Percentiles rank a stretch among this genome's conserved stretches.
These are phyloP conservation scores for Dactylonectria estremocensis DNA, from an alignment of 2,329 filamentous ascomycete genomes.

Conservation along the genomic window DNA sequence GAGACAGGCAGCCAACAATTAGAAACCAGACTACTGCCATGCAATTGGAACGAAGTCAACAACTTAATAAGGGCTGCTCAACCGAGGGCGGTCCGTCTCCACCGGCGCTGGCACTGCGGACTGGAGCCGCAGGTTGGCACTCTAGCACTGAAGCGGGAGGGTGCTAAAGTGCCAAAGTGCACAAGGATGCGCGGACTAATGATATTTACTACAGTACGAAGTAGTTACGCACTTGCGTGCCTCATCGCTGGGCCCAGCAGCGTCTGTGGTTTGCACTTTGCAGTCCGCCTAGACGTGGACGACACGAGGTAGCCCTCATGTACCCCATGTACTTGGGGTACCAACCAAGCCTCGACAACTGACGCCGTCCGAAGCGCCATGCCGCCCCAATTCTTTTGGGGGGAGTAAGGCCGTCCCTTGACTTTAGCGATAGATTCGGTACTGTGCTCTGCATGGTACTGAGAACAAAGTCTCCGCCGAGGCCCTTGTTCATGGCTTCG, in stretches of 20 bases:
- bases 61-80: not conserved
- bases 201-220: too few relatives aligned
- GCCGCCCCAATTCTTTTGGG: conserved; percentile 41
- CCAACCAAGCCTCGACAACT: conserved; percentile 38
- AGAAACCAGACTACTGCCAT: not conserved
- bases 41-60: conserved; percentile 1
- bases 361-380: conserved; percentile 49
- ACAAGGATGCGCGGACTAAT: too few relatives aligned
- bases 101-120: conserved; percentile 5
- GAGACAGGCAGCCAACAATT: not conserved
- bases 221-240: too few relatives aligned
- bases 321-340: conserved; percentile 34
- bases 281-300: too few relatives aligned
- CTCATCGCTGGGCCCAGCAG: too few relatives aligned
- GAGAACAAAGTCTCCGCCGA: conserved; percentile 8
- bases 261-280: too few relatives aligned
- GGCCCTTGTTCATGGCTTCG: conserved; percentile 7
- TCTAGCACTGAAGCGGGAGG: conserved; percentile 4
- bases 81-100: not conserved
- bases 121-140: not conserved
- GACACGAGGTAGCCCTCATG: conserved; percentile 23
- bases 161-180: not conserved
- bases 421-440: conserved; percentile 38
- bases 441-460: conserved; percentile 1
- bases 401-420: conserved; percentile 28